Evolutionary conservation across 768 basidiomycete genomes (phyloP).

Genomic region (Pleurotus djamor): DNA sequence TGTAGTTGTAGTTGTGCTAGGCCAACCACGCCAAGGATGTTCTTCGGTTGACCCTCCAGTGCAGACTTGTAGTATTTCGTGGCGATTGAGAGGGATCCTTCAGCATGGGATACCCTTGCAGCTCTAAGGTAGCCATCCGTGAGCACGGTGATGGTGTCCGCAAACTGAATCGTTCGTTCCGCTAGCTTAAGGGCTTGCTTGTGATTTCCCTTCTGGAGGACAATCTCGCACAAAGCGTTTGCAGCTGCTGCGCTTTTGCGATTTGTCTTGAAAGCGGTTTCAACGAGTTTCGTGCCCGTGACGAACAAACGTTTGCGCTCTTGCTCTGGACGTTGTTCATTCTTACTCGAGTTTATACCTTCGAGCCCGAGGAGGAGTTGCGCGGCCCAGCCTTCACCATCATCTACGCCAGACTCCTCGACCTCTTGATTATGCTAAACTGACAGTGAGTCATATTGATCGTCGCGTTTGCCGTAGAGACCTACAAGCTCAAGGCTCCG

Average conservation of each 20-base stretch:
- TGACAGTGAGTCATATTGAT: neutral
- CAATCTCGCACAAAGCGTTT: conserved; percentile 78
- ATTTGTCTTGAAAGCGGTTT: conserved; percentile 78
- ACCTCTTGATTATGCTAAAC: conserved; percentile 4
- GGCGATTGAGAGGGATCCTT: conserved; percentile 63
- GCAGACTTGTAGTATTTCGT: conserved; percentile 69
- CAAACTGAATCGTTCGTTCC: conserved; percentile 91
- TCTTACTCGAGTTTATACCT: conserved; percentile 83
- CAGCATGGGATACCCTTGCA: conserved; percentile 76
- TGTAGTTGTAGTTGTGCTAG: conserved; percentile 86
- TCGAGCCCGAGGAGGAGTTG: conserved; percentile 84
- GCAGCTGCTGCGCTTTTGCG: conserved; percentile 80
- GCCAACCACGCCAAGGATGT: conserved; percentile 79
- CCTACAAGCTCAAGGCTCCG: conserved; percentile 82
- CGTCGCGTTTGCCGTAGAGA: conserved; percentile 9
- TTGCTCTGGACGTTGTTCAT: conserved; percentile 54
- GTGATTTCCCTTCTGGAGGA: conserved; percentile 68
- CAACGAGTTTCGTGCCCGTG: conserved; percentile 66
- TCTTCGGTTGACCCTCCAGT: conserved; percentile 67
- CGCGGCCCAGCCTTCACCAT: conserved; percentile 63
- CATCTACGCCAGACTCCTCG: conserved; percentile 53
- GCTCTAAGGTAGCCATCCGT: conserved; percentile 87
- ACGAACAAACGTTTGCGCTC: conserved; percentile 63
- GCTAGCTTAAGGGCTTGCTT: conserved; percentile 86
- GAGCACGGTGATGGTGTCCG: conserved; percentile 81